Evolutionary conservation across 345 rosid genomes (phyloP), one percentile per base, ranked within the genome.

Genomic region (Psidium friedrichsthalianum): DNA sequence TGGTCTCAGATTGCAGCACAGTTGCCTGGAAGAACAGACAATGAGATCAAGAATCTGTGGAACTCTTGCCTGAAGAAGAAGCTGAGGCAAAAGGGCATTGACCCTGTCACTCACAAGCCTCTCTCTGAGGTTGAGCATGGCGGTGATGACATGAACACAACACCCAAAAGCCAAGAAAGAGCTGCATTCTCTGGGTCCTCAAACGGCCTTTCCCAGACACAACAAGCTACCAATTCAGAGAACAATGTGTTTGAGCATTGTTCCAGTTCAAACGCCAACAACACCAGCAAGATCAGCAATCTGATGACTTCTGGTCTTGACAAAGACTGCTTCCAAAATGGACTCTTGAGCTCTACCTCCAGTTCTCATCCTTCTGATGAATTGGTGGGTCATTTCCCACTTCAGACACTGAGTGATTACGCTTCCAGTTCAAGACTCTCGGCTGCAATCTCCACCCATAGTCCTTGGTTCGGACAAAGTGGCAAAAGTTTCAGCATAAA

Each of bases 1-100:
- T 94, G 96, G 96, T 94, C 95, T 47, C 95, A 94, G 90, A 94
- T 94, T 89, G 96, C 96, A 14, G 89, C 94, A 7, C 93, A 89
- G 82, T 88, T 94, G 74, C 96, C 94, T 2, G 96, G 96, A 82
- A 90, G 95, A 87, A 94, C 96, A 0, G 95, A 94, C 59, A 93
- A 94, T 76, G 95, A 94, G 87, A 94, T 94, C 69, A 94, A 94
- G 90, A 94, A 94, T 86, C 85, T 94, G 51, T 94, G 96, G 96
- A 94, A 94, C 86, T 94, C 96, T 56, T 91, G 94, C 64, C 92
- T 94, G 58, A 93, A 94, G 90, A 94, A 93, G 93, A 94, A 94
- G 89, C 92, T 94, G 49, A 93, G 87, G 85, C 94, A 90, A 85
- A 90, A 88, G 84, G 96, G 95, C 82, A 94, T 94, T 87, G 96